Percentiles rank a stretch among this genome's conserved stretches.
phyloP scores from a whole-genome alignment of 306 rosid species.

The Cucumis melo region DNA sequence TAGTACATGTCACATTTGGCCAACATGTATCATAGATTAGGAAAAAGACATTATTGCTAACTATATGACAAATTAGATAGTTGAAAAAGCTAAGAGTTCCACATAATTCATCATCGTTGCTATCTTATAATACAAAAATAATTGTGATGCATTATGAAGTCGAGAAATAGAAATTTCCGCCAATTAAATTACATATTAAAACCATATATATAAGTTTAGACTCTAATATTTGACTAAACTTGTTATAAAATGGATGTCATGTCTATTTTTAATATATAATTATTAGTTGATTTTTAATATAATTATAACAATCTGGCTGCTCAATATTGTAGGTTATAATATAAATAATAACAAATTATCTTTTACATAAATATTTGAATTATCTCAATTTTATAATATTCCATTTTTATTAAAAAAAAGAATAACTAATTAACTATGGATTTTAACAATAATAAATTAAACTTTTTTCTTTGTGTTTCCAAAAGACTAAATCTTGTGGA shows the following conservation, averaged over 20 bases:
- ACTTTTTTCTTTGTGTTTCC: too few species aligned
- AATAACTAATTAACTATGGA: too few species aligned
- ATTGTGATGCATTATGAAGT: not conserved
- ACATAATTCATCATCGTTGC: not conserved
- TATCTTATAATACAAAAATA: not conserved
- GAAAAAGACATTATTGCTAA: not conserved
- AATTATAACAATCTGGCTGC: too few species aligned
- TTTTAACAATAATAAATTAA: not conserved
- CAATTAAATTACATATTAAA: not conserved
- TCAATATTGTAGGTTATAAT: too few species aligned
- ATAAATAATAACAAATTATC: too few species aligned
- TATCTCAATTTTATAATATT: too few species aligned
- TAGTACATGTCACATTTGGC: not conserved
- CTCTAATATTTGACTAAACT: not conserved
- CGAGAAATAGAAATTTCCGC: not conserved
- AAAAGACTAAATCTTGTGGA: too few species aligned
- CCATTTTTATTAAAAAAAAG: too few species aligned
- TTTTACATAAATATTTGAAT: too few species aligned
- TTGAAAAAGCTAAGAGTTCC: not conserved
- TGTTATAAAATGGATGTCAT: not conserved
- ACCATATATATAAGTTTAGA: not conserved
- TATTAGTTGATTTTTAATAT: too few species aligned
- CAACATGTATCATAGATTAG: not conserved
- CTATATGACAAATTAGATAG: not conserved
- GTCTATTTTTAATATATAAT: not conserved